These are phyloP conservation scores for Metarhizium anisopliae DNA, from an alignment of 2,329 filamentous ascomycete genomes.

Conservation along the genomic window DNA sequence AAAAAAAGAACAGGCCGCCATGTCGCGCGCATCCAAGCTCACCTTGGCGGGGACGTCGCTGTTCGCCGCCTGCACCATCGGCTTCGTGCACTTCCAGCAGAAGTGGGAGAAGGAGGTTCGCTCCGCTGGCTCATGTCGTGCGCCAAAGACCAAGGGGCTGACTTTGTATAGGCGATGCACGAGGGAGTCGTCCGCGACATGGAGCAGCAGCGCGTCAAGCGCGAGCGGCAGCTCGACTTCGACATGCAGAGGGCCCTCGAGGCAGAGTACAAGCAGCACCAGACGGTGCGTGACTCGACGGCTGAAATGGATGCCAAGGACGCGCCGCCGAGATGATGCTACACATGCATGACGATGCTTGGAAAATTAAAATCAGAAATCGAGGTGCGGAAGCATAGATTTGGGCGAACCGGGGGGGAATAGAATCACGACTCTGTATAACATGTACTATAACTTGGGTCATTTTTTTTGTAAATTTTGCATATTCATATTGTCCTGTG, in stretches of 20 bases:
- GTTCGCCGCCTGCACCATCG: slow-evolving; percentile 66
- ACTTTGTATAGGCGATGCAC: slow-evolving; percentile 70
- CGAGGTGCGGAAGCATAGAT: too few relatives aligned
- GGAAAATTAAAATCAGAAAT: not conserved
- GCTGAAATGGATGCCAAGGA: slow-evolving; percentile 12
- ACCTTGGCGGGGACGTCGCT: slow-evolving; percentile 72
- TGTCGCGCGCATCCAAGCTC: slow-evolving; percentile 86
- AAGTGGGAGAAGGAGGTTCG: slow-evolving; percentile 69
- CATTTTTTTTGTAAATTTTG: not conserved
- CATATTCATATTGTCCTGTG: slow-evolving; percentile 2
- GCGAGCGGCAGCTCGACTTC: slow-evolving; percentile 87
- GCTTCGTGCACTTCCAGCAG: slow-evolving; percentile 86
- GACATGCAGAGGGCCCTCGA: slow-evolving; percentile 82
- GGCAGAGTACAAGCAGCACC: slow-evolving; percentile 81
- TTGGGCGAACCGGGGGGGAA: not conserved
- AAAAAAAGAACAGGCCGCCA: slow-evolving; percentile 25
- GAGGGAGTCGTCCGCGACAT: slow-evolving; percentile 88
- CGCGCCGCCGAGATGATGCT: slow-evolving; percentile 13
- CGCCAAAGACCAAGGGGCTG: not conserved
- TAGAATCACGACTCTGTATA: not conserved
- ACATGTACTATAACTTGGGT: not conserved
- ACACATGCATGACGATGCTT: not conserved
- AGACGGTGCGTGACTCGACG: slow-evolving; percentile 54
- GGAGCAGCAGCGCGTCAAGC: slow-evolving; percentile 85
- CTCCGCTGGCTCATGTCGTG: not conserved